A percentile compares a stretch with the other conserved stretches of the same genome.
phyloP scores from a whole-genome alignment of 345 rosid species.

The Brassica rapa region DNA sequence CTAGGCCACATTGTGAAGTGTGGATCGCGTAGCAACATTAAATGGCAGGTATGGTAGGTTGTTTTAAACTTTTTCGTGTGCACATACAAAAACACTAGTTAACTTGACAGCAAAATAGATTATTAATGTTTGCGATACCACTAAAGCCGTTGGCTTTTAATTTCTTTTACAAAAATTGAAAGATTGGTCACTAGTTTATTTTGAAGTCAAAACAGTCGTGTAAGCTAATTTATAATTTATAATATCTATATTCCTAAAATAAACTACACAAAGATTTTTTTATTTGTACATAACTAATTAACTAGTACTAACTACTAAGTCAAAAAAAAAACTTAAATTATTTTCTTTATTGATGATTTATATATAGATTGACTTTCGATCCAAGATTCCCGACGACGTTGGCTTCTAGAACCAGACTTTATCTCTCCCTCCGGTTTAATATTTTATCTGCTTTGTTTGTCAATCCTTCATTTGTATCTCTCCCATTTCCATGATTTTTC shows the following conservation, averaged over 20 bases:
- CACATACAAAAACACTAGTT: neutral
- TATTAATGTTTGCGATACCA: neutral
- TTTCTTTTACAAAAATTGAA: neutral
- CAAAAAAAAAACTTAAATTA: slow-evolving; percentile 3
- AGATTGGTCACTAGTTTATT: slow-evolving; percentile 22
- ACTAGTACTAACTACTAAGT: slow-evolving; percentile 19
- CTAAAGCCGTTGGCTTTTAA: neutral
- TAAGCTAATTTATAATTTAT: slow-evolving; percentile 9
- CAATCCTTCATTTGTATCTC: neutral
- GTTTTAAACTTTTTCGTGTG: neutral
- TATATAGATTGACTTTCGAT: slow-evolving; percentile 10
- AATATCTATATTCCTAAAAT: slow-evolving; percentile 10
- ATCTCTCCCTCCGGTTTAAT: neutral
- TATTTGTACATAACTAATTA: neutral
- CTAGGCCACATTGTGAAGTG: neutral
- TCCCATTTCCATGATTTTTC: neutral
- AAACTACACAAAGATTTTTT: neutral
- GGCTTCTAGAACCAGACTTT: slow-evolving; percentile 16
- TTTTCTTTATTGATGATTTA: slow-evolving; percentile 8
- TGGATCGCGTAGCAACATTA: neutral
- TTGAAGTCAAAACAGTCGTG: slow-evolving; percentile 34
- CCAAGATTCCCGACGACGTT: slow-evolving; percentile 7
- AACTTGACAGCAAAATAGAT: neutral
- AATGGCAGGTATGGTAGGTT: neutral
- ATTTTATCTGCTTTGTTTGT: neutral